phyloP scores from a whole-genome alignment of 2,329 filamentous ascomycete genomes.

The Fusarium piperis region DNA sequence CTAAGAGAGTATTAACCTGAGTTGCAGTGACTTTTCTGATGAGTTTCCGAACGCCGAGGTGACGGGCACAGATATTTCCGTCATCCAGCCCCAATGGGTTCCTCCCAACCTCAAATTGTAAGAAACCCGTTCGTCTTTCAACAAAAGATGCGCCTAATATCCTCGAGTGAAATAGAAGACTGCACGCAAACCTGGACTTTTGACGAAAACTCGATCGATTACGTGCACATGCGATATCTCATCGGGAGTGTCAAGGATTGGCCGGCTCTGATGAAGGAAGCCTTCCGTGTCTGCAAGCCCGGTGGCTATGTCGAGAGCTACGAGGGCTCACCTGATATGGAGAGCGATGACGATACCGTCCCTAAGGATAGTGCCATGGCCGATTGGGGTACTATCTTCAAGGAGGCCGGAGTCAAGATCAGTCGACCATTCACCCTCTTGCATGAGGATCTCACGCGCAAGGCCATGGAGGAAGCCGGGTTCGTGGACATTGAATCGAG shows the following conservation, averaged over 20 bases:
- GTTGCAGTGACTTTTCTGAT: constrained; percentile 57
- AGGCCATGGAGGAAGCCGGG: constrained; percentile 11
- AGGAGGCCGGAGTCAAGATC: constrained; percentile 40
- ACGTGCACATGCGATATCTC: constrained; percentile 67
- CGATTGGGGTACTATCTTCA: constrained; percentile 38
- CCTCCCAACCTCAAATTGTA: constrained; percentile 53
- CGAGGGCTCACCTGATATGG: constrained; percentile 34
- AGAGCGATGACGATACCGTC: constrained; percentile 44
- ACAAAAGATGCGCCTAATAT: background rate
- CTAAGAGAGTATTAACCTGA: background rate
- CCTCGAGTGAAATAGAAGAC: constrained; percentile 38
- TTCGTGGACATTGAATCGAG: constrained; percentile 11
- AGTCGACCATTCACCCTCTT: constrained; percentile 37
- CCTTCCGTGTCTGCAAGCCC: constrained; percentile 62
- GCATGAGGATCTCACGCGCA: constrained; percentile 1
- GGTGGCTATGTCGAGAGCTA: constrained; percentile 55
- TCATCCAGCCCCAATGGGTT: constrained; percentile 64
- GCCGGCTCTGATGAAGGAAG: constrained; percentile 60
- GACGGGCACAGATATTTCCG: constrained; percentile 63
- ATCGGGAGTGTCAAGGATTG: constrained; percentile 66
- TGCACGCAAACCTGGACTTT: constrained; percentile 42
- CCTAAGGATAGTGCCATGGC: constrained; percentile 35
- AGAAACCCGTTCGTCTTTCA: background rate
- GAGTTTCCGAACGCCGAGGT: constrained; percentile 55
- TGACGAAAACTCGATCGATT: constrained; percentile 58